phyloP scores from a whole-genome alignment of 345 rosid genomes.

The Brassica cretica region DNA sequence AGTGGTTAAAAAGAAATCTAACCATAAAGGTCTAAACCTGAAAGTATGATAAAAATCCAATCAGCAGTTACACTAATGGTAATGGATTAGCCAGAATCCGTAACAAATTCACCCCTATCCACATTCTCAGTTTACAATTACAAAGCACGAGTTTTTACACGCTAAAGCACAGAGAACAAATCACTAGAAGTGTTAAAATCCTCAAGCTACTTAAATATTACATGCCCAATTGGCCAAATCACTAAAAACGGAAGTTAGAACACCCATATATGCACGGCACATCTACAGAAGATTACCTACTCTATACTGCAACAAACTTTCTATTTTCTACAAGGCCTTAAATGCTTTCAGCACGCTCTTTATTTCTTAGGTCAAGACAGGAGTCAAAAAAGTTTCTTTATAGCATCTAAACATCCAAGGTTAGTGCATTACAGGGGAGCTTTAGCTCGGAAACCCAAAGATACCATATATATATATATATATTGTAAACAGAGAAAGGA shows the following conservation, averaged over 20 bases:
- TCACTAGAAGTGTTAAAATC: constrained; percentile 6
- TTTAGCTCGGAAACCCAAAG: constrained; percentile 13
- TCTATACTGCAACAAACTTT: not conserved
- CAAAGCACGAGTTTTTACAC: not conserved
- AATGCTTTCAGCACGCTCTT: constrained; percentile 11
- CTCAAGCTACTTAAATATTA: not conserved
- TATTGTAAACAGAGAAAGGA: not conserved
- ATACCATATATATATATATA: not conserved
- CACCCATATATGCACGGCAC: not conserved
- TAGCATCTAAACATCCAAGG: not conserved
- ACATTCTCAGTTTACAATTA: not conserved
- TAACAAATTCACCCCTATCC: not conserved
- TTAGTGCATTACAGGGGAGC: not conserved
- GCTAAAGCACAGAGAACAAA: not conserved
- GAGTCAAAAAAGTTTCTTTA: not conserved
- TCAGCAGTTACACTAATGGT: not conserved
- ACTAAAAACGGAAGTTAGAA: not conserved
- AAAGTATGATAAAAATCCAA: not conserved
- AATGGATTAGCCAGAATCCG: not conserved
- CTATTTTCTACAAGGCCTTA: not conserved
- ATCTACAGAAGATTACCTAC: not conserved
- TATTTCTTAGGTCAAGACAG: not conserved
- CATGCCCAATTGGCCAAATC: not conserved
- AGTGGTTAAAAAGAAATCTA: not conserved
- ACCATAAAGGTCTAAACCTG: not conserved